These are phyloP conservation scores for Gillenia trifoliata DNA, from an alignment of 306 rosid species.

Conservation along the genomic window DNA sequence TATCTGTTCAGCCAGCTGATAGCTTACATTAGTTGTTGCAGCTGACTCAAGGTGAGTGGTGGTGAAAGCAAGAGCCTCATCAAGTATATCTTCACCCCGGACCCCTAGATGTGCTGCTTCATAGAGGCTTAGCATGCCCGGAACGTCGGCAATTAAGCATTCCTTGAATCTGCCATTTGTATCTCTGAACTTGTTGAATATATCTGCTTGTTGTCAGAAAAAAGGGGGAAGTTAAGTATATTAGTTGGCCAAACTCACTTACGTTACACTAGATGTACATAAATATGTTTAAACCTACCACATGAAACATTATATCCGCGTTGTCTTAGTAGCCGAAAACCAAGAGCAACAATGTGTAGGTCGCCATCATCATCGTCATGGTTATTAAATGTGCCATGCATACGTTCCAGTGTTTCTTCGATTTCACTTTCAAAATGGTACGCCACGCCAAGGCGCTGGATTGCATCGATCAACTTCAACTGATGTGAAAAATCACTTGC, in stretches of 20 bases:
- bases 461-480: constrained; percentile 23
- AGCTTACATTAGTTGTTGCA: not conserved
- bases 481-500: constrained; percentile 4
- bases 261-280: not conserved
- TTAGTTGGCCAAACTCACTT: not conserved
- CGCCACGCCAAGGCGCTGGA: constrained; percentile 31
- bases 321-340: constrained; percentile 49
- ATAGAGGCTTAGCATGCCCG: constrained; percentile 41
- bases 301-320: constrained; percentile 30
- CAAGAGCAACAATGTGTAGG: constrained; percentile 23
- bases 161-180: constrained; percentile 27
- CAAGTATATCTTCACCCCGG: constrained; percentile 44
- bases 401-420: not conserved
- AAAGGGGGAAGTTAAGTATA: too few species aligned
- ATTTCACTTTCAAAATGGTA: constrained; percentile 45
- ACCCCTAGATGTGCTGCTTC: constrained; percentile 39
- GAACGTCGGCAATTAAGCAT: not conserved
- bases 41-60: not conserved
- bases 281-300: not conserved
- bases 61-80: constrained; percentile 41
- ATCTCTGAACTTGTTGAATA: constrained; percentile 36
- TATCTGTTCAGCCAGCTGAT: not conserved
- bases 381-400: not conserved
- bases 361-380: not conserved
- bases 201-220: constrained; percentile 11